phyloP scores from a whole-genome alignment of 768 basidiomycete genomes.

The Scleroderma citrinum region DNA sequence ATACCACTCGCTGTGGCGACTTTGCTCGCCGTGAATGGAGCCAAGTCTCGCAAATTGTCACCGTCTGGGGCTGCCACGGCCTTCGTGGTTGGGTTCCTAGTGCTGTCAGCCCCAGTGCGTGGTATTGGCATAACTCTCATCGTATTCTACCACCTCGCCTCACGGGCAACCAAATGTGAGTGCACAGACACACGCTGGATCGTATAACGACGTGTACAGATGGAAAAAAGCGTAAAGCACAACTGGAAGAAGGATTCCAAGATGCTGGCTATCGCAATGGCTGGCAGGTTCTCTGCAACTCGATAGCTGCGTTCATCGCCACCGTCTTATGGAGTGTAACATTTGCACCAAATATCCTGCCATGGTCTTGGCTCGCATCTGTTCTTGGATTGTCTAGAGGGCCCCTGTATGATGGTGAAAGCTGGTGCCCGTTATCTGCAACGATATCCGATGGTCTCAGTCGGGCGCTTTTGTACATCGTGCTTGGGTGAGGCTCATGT shows the following conservation, averaged over 20 bases:
- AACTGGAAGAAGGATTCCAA: constrained; percentile 74
- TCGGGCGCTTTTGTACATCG: constrained; percentile 36
- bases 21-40: constrained; percentile 61
- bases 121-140: constrained; percentile 64
- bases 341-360: constrained; percentile 41
- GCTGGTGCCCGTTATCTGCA: constrained; percentile 61
- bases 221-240: constrained; percentile 68
- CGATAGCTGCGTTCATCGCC: constrained; percentile 56
- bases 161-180: constrained; percentile 78
- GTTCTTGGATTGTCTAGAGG: constrained; percentile 10
- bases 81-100: constrained; percentile 66
- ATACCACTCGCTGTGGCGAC: constrained; percentile 44
- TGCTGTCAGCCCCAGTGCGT: constrained; percentile 61
- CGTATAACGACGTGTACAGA: constrained; percentile 32
- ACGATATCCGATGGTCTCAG: constrained; percentile 46
- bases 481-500: constrained; percentile 19
- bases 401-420: constrained; percentile 31
- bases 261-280: constrained; percentile 69
- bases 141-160: constrained; percentile 74
- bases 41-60: constrained; percentile 69
- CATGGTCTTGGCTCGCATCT: constrained; percentile 29
- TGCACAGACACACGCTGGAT: constrained; percentile 1
- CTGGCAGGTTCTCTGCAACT: constrained; percentile 82
- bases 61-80: constrained; percentile 73
- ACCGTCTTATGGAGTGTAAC: constrained; percentile 57